A percentile compares a stretch with the other conserved stretches of the same genome.
phyloP scores from a whole-genome alignment of 208 protist genomes.

The Naegleria lovaniensis region DNA sequence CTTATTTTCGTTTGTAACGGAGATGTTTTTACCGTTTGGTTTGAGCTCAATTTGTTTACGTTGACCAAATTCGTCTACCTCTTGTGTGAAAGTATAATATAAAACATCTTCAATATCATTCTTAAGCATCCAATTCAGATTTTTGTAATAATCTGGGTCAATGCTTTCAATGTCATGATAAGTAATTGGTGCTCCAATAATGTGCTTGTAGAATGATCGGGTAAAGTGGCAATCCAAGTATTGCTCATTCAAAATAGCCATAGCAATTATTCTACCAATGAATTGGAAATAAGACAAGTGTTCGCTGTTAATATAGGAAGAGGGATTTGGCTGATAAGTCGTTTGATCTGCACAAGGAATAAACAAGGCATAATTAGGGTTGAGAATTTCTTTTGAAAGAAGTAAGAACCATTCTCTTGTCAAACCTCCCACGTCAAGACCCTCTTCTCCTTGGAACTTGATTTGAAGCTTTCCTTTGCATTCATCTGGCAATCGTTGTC shows the following conservation, averaged over 20 bases:
- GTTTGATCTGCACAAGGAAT: slow-evolving; percentile 50
- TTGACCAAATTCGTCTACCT: slow-evolving; percentile 51
- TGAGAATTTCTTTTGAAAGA: slow-evolving; percentile 74
- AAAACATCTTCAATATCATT: slow-evolving; percentile 54
- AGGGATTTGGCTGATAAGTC: slow-evolving; percentile 66
- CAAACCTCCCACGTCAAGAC: slow-evolving; percentile 86
- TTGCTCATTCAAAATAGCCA: slow-evolving; percentile 86
- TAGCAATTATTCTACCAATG: slow-evolving; percentile 60
- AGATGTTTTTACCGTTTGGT: slow-evolving; percentile 51
- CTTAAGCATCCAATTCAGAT: slow-evolving; percentile 39
- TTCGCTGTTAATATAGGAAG: slow-evolving; percentile 46
- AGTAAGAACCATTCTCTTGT: slow-evolving; percentile 92
- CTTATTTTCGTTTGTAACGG: slow-evolving; percentile 58
- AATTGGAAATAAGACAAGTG: slow-evolving; percentile 44
- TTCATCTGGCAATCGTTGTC: slow-evolving; percentile 37
- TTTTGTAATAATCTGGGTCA: slow-evolving; percentile 39
- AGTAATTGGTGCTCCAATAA: slow-evolving; percentile 46
- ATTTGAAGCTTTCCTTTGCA: slow-evolving; percentile 76
- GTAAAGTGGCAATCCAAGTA: slow-evolving; percentile 83
- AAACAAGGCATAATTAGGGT: slow-evolving; percentile 78
- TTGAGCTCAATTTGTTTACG: slow-evolving; percentile 47
- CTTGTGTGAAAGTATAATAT: slow-evolving; percentile 44
- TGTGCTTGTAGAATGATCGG: slow-evolving; percentile 66
- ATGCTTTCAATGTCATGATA: slow-evolving; percentile 57
- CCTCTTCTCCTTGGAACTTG: slow-evolving; percentile 76